Evolutionary conservation across 2,329 filamentous ascomycete species (phyloP).

Genomic region (Rosellinia necatrix): DNA sequence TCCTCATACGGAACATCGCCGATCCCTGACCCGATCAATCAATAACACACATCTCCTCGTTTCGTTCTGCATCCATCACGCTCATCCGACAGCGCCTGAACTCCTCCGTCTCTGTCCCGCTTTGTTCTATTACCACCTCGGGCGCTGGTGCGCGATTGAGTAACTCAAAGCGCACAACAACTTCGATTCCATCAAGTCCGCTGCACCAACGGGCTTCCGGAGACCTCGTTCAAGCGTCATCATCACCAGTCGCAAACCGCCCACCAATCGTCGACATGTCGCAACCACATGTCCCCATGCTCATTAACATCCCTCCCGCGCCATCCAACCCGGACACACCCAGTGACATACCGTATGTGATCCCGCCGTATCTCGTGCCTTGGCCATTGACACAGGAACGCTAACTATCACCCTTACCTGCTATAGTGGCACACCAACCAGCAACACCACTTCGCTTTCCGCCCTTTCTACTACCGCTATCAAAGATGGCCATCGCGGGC

Average conservation of each 20-base stretch:
- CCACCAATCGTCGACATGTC: slow-evolving; percentile 34
- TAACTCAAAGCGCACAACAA: neutral
- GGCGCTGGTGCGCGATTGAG: neutral
- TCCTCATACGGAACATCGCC: too few relatives aligned
- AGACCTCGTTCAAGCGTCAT: neutral
- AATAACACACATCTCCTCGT: neutral
- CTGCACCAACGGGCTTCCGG: neutral
- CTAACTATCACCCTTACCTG: slow-evolving; percentile 27
- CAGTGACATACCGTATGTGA: slow-evolving; percentile 82
- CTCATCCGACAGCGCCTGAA: neutral
- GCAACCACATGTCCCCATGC: slow-evolving; percentile 59
- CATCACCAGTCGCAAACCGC: neutral
- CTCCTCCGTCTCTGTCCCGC: neutral
- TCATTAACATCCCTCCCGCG: slow-evolving; percentile 84
- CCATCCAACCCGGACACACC: slow-evolving; percentile 84
- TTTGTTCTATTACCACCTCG: slow-evolving; percentile 5
- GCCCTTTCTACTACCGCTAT: slow-evolving; percentile 92
- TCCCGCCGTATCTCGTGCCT: slow-evolving; percentile 5
- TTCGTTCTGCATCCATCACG: slow-evolving; percentile 2
- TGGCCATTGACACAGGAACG: slow-evolving; percentile 23
- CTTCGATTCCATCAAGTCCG: neutral
- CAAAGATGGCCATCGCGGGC: slow-evolving; percentile 92
- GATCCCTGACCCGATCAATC: slow-evolving; percentile 1
- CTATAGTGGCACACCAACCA: slow-evolving; percentile 85
- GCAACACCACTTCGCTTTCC: slow-evolving; percentile 87